Evolutionary conservation across 139 green algal species (phyloP).

Genomic region (Nannochloris sp.): DNA sequence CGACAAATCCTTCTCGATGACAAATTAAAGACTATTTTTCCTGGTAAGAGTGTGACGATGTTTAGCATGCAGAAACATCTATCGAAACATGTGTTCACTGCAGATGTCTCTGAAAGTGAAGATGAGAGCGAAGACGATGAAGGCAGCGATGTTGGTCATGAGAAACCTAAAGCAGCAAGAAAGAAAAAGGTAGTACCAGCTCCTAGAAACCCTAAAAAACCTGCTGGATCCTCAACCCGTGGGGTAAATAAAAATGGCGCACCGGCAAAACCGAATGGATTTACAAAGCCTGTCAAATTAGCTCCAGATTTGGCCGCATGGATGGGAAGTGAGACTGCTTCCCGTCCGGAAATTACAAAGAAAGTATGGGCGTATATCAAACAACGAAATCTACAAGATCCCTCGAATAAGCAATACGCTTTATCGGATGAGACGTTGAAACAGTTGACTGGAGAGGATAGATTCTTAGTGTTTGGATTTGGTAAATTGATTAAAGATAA

Average conservation of each 20-base stretch:
- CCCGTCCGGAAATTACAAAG: constrained; percentile 38
- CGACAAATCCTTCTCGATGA: constrained; percentile 38
- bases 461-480: constrained; percentile 44
- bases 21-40: constrained; percentile 59
- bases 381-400: constrained; percentile 32
- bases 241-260: neutral
- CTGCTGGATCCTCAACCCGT: neutral
- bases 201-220: neutral
- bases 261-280: constrained; percentile 21
- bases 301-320: constrained; percentile 35
- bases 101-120: neutral
- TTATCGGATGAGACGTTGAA: constrained; percentile 25
- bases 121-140: constrained; percentile 13
- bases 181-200: constrained; percentile 1
- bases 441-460: constrained; percentile 25
- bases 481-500: constrained; percentile 35
- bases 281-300: constrained; percentile 42
- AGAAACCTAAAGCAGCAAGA: constrained; percentile 8
- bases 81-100: constrained; percentile 39
- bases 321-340: constrained; percentile 26
- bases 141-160: constrained; percentile 1
- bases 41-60: constrained; percentile 46
- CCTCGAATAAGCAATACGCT: constrained; percentile 17
- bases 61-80: constrained; percentile 80
- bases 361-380: constrained; percentile 49